A percentile compares a stretch with the other conserved stretches of the same genome.
Evolutionary conservation across 1,284 basidiomycete genomes (phyloP).

Genomic region (Volvariella surrecta): DNA sequence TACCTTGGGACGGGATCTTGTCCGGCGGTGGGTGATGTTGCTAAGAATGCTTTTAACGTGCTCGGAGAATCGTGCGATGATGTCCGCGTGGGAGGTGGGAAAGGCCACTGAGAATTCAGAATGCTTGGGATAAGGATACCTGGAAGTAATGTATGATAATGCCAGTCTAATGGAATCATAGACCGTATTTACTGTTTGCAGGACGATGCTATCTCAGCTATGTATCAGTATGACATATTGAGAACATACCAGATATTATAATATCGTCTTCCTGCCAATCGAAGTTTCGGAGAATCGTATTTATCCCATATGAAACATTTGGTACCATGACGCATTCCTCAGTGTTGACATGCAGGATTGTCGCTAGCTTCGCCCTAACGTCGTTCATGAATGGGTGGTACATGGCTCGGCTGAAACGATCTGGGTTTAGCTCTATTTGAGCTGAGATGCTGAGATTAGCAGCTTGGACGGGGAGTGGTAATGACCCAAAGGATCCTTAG

Average conservation of each 20-base stretch:
- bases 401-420: background rate
- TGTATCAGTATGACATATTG: background rate
- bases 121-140: conserved; percentile 50
- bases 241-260: conserved; percentile 16
- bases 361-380: background rate
- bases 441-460: background rate
- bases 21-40: conserved; percentile 9
- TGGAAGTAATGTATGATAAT: conserved; percentile 21
- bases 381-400: background rate
- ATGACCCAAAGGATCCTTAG: background rate
- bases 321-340: conserved; percentile 1
- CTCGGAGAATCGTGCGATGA: conserved; percentile 39
- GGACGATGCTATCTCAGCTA: background rate
- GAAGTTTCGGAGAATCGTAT: conserved; percentile 58
- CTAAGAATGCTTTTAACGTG: conserved; percentile 19
- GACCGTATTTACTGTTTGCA: background rate
- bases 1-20: conserved; percentile 26
- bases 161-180: conserved; percentile 34
- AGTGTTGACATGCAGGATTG: background rate
- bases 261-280: conserved; percentile 32
- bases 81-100: conserved; percentile 32
- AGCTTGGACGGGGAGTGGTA: background rate
- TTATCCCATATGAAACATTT: conserved; percentile 61
- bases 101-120: conserved; percentile 48
- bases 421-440: background rate